These are phyloP conservation scores for Silene uniflora DNA, from an alignment of 148 eudicot species.

Conservation along the genomic window DNA sequence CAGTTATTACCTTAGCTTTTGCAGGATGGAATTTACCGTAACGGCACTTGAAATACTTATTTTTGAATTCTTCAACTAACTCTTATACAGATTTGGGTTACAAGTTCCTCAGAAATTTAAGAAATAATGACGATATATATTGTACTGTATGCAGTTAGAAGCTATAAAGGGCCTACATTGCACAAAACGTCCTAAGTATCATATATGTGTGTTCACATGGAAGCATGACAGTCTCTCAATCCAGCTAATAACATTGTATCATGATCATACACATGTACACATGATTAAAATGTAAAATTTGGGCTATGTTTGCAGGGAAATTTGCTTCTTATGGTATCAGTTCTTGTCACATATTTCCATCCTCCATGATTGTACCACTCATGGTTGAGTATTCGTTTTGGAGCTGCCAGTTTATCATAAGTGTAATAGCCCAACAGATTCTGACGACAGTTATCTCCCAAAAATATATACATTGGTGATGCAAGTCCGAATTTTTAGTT, in stretches of 20 bases:
- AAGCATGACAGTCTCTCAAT: background rate
- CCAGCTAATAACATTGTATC: background rate
- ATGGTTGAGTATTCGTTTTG: background rate
- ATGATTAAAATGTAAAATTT: background rate
- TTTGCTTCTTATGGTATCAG: background rate
- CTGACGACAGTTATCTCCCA: background rate
- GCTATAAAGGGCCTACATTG: background rate
- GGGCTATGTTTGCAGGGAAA: no score
- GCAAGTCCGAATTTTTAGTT: no score
- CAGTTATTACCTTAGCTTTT: background rate
- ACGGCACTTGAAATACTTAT: background rate
- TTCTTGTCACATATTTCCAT: background rate
- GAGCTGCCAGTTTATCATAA: background rate
- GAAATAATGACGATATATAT: background rate
- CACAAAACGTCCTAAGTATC: background rate
- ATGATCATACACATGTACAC: background rate
- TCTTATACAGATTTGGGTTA: no score
- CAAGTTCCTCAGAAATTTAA: background rate
- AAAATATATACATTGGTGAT: background rate
- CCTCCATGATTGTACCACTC: background rate
- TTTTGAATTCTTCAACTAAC: background rate
- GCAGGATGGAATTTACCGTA: background rate
- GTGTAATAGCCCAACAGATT: no score
- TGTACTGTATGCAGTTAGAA: background rate
- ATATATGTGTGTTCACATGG: background rate